Evolutionary conservation across 345 rosid species (phyloP), one percentile per base, ranked within the genome.

Genomic region (Luvunga scandens): DNA sequence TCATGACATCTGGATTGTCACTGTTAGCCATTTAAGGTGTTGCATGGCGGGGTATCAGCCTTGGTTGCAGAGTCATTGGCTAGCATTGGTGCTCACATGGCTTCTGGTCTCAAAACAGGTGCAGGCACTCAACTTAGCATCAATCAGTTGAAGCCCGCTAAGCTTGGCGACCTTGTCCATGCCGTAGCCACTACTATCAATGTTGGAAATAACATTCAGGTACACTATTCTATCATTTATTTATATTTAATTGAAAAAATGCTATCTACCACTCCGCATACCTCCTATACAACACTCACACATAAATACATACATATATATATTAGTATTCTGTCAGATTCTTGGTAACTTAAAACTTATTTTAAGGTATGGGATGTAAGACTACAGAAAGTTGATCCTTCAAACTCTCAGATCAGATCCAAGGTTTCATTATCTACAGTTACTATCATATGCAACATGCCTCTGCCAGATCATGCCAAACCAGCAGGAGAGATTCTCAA

Each of bases 21-120:
- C 16, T 8, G 6, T 77, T 90, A 96, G 98, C 97, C 98, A 30
- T 96, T 96, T 87, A 91, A 92, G 88, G 98, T 96, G 77, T 75
- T 96, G 82, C 98, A 94, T 77, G 98, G 98, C 36, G 99, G 98
- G 38, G 94, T 94, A 3, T 96, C 98, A 70, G 99, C 99, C 21
- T 81, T 96, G 89, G 86, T 94, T 39, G 87, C 98, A 57, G 98
- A 94, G 88, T 73, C 91, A 2, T 74, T 96, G 87, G 97, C 97
- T 1, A 96, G 98, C 87, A 84, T 91, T 10, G 99, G 99, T 53
- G 98, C 99, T 10, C 95, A 94, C 78, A 86, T 96, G 59, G 97
- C 98, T 16, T 90, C 91, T 7, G 98, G 91, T 50, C 85, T 80
- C 78, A 85, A 89, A 77, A 91, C 97, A 66, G 83, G 94, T 3